Base-by-base conservation (phyloP, 2,329 filamentous ascomycete genomes). In the Zymoseptoria pseudotritici region DNA sequence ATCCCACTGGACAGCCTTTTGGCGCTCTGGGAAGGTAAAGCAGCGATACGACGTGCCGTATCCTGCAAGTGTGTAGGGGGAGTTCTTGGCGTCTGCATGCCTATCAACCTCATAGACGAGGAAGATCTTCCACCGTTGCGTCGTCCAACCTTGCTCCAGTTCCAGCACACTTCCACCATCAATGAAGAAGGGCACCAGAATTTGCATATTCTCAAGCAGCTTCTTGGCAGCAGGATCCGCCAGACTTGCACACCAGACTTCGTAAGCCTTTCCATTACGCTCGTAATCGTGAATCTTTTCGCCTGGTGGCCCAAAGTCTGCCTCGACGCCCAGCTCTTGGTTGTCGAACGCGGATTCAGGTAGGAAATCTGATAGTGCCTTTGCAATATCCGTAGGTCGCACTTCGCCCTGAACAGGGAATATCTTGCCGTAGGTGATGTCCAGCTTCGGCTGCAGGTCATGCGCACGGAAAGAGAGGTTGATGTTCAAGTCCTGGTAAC, bases 41-140 rank as follows among this genome's bases (percentile, higher is more conserved):
- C 91, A 93, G 55, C 90, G 86, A 75, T 97, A 97, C 36, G 93
- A 87, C 1, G 93, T 97, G 17, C 88, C 87, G 75, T 95, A 97
- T 59, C 94, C 94, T 42, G 90, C 86, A 65, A 99, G 90, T 2
- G 85, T 83, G 73, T 97, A 96, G n/a, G 82, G 78, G 13, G 79
- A 81, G 57, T 77, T 79, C 9, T 75, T 76, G 10, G 80, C 73
- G 20, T 21, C 29, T 1, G 21, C 55, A 5, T 66, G 58, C 3
- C 67, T 57, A 53, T 72, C 67, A 24, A 69, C 57, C 26, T 69
- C 66, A 26, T 74, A 76, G 58, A 96, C 79, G 66, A 96, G 86
- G 76, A 91, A 97, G n/a, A 97, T 77, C 0, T 89, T 91, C 94
- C 94, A 99, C 68, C 93, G 84, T 62, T 91, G 84, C 20, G 87